These are phyloP conservation scores for Ophiosphaerella herpotricha DNA, from an alignment of 2,329 filamentous ascomycete genomes.

Conservation along the genomic window DNA sequence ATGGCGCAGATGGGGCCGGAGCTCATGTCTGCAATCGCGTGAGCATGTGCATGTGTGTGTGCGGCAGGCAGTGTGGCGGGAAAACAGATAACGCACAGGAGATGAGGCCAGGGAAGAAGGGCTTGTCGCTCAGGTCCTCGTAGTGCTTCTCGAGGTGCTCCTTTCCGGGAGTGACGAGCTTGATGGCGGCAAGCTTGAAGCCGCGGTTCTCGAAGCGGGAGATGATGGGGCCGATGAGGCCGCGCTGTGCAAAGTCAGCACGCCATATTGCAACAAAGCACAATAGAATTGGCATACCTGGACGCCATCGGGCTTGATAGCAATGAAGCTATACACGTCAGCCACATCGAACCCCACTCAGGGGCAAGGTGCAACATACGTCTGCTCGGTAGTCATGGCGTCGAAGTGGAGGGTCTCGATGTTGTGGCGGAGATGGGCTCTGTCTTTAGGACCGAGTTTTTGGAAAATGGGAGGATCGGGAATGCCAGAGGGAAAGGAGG, in stretches of 20 bases:
- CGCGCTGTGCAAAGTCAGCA: constrained; percentile 66
- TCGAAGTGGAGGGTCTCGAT: constrained; percentile 39
- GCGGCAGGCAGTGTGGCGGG: background rate
- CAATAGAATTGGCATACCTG: constrained; percentile 66
- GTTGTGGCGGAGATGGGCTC: constrained; percentile 44
- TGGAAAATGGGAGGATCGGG: constrained; percentile 51
- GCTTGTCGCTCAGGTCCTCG: constrained; percentile 86
- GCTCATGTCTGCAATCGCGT: constrained; percentile 75
- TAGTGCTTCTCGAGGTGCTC: constrained; percentile 99
- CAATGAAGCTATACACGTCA: constrained; percentile 81
- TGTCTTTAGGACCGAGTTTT: constrained; percentile 55
- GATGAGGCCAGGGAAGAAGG: constrained; percentile 95
- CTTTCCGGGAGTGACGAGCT: constrained; percentile 86
- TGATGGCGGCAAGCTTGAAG: constrained; percentile 98
- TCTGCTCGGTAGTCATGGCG: constrained; percentile 75
- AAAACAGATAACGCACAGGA: constrained; percentile 67
- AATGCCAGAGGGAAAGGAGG: constrained; percentile 25
- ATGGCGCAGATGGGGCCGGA: constrained; percentile 97
- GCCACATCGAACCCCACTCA: constrained; percentile 16
- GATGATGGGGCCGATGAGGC: constrained; percentile 97
- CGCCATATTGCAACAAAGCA: background rate
- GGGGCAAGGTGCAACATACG: constrained; percentile 62
- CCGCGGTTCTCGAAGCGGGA: constrained; percentile 96
- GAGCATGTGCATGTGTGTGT: constrained; percentile 9
- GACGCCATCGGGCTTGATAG: constrained; percentile 99